Evolutionary conservation across 192 early-diverging fungal species (phyloP), one percentile per base, ranked within the genome.

Genomic region (Chytriomyces confervae): DNA sequence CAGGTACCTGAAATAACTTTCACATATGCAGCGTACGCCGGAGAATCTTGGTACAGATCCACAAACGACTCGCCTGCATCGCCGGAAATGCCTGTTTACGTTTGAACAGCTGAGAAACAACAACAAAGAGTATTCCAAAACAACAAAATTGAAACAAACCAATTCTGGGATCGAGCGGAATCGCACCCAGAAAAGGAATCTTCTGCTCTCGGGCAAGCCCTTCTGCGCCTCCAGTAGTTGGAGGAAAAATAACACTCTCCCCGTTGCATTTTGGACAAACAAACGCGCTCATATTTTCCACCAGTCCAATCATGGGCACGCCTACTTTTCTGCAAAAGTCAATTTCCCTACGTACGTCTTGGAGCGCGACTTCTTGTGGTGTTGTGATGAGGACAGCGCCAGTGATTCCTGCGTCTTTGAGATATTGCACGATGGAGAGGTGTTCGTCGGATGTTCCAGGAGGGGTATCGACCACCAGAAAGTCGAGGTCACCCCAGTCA

Each of bases 361-460:
- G 84, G 11, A 91, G 75, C 10, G 85, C 73, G 11, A 88, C 79
- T 80, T 91, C 92, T 81, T 99, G 97, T 60, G 97, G 97, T 4
- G 97, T 99, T 0, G 97, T 99, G n/a, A 99, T 92, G 23, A 99
- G 81, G 0, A 99, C 91, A 0, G 97, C 97, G 11, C 95, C 95
- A 69, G 93, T 93, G 43, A 86, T 85, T 11, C 83, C 83, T 16
- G 78, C 79, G 49, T 92, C 93, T 73, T 95, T 94, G 43, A 98
- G 80, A 60, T 95, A 97, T 80, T 96, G 93, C 27, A 96, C 91
- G 16, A 94, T 91, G 6, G 95, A 93, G 75, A 99, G 87, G 78
- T 99, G 97, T 82, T 99, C 97, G 85, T 99, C 97, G 46, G 94
- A 95, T 0, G 97, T 99, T 7, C 97, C 95, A 76, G 97, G 97